Percentiles rank a stretch among this genome's conserved stretches.
Conservation (phyloP, 192 early-diverging fungal genomes). For the Coemansia furcata region DNA sequence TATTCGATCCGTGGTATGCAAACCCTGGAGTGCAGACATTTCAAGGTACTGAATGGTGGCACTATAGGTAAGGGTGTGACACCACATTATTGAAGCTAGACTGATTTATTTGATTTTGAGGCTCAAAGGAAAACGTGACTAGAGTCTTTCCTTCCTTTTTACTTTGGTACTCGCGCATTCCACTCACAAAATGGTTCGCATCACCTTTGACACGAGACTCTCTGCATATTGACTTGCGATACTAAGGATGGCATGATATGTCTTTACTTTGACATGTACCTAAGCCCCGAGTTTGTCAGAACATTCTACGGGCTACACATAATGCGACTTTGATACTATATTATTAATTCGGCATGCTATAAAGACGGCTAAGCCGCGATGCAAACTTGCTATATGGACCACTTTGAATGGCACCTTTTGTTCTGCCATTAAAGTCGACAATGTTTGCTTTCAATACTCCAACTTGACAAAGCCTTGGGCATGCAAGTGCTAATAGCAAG, state of each 20-base stretch:
- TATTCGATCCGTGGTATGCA: not conserved
- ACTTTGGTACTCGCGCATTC: not conserved
- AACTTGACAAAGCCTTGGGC: not conserved
- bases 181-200: not conserved
- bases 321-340: not conserved
- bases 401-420: not conserved
- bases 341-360: not conserved
- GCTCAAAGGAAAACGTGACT: not conserved
- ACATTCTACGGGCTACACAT: not conserved
- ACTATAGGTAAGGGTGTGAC: not conserved
- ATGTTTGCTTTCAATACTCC: not conserved
- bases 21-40: not conserved
- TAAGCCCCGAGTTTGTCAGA: not conserved
- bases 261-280: not conserved
- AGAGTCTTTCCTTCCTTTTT: not conserved
- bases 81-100: not conserved
- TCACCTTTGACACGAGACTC: not conserved
- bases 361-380: not conserved
- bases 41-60: not conserved
- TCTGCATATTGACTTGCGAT: not conserved
- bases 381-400: constrained; percentile 1
- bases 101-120: not conserved
- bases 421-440: not conserved
- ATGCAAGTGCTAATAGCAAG: not conserved
- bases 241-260: not conserved